phyloP scores from a whole-genome alignment of 257 asterid species.

The Capsicum baccatum region DNA sequence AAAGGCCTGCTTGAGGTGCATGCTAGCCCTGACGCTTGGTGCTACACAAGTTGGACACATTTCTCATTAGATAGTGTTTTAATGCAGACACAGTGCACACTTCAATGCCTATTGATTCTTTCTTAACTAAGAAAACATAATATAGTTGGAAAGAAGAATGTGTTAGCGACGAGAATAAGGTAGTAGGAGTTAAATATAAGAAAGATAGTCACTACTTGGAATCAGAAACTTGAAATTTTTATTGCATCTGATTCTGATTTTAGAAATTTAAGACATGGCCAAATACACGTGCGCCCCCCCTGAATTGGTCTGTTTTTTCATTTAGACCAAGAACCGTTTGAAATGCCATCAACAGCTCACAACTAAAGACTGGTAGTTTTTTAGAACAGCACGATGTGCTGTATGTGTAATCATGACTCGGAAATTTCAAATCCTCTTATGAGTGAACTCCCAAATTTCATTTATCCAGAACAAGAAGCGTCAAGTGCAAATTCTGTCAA shows the following conservation, averaged over 20 bases:
- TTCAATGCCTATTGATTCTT: not conserved
- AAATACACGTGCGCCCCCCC: too few relatives aligned
- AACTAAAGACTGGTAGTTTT: constrained; percentile 7
- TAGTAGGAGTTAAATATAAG: constrained; percentile 3
- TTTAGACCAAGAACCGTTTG: not conserved
- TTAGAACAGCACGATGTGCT: not conserved
- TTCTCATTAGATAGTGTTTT: not conserved
- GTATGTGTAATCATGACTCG: not conserved
- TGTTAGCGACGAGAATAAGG: not conserved
- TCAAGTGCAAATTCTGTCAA: not conserved
- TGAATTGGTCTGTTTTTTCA: too few relatives aligned
- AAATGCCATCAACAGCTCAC: constrained; percentile 10
- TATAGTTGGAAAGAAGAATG: not conserved
- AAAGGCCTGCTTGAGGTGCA: not conserved
- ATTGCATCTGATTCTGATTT: not conserved
- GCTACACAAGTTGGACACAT: not conserved
- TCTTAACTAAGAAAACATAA: not conserved
- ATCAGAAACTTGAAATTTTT: constrained; percentile 10
- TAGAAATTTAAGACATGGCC: not conserved
- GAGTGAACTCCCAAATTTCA: not conserved
- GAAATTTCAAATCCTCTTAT: not conserved
- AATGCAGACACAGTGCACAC: not conserved
- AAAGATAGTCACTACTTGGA: not conserved
- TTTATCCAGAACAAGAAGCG: not conserved
- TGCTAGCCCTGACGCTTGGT: not conserved